These are phyloP conservation scores for Xanthoconium stramineum DNA, from an alignment of 768 basidiomycete species.

Conservation along the genomic window DNA sequence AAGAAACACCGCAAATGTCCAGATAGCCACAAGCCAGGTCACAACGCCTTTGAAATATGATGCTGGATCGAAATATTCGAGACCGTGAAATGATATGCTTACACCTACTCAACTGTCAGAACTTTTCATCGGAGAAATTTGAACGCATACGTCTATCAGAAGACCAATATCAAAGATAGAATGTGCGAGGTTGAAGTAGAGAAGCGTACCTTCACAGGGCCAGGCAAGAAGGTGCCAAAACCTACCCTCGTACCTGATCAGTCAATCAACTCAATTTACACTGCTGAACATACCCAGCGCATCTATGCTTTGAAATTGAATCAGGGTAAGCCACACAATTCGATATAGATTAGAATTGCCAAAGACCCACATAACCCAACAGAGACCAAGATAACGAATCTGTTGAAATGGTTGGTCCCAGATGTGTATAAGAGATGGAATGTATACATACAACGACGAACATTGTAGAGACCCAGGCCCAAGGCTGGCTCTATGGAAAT, in stretches of 20 bases:
- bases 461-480: conserved; percentile 11
- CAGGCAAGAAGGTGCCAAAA: conserved; percentile 5
- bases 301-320: not conserved
- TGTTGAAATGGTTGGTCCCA: not conserved
- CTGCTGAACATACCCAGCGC: too few relatives aligned
- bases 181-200: not conserved
- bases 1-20: conserved; percentile 1
- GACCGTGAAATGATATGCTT: not conserved
- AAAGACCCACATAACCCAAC: conserved; percentile 4
- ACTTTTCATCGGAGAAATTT: not conserved
- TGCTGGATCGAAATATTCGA: too few relatives aligned
- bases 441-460: conserved; percentile 7
- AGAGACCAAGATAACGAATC: conserved; percentile 14
- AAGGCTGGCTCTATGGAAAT: not conserved
- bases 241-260: conserved; percentile 1
- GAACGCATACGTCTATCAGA: conserved; percentile 4
- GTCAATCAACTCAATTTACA: not conserved
- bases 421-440: not conserved
- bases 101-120: conserved; percentile 6
- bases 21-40: not conserved
- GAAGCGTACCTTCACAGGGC: conserved; percentile 5
- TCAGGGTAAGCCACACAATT: not conserved
- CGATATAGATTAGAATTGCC: rapidly evolving
- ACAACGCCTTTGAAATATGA: not conserved
- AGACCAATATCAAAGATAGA: not conserved